Evolutionary conservation across 2,329 filamentous ascomycete genomes (phyloP).

Genomic region (Diplocarpon mali): DNA sequence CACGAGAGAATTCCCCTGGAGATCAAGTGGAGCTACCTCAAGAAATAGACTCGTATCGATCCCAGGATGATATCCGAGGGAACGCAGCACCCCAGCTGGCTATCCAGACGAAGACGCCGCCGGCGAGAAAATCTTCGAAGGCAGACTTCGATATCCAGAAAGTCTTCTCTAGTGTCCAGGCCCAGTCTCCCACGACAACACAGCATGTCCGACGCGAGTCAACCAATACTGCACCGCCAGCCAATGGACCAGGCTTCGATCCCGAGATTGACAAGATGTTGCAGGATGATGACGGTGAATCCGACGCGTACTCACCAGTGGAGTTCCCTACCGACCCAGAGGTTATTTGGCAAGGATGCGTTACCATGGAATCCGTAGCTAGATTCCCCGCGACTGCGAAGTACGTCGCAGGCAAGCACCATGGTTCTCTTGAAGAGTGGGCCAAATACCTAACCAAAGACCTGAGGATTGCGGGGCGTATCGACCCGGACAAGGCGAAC

Average conservation of each 20-base stretch:
- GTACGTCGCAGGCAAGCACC: slow-evolving; percentile 74
- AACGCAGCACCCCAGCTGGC: slow-evolving; percentile 20
- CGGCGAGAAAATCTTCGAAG: slow-evolving; percentile 20
- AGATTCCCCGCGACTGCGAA: slow-evolving; percentile 68
- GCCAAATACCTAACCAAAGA: slow-evolving; percentile 59
- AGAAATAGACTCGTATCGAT: slow-evolving; percentile 23
- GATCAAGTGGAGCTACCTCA: slow-evolving; percentile 25
- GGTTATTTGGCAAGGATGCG: slow-evolving; percentile 65
- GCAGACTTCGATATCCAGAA: slow-evolving; percentile 69
- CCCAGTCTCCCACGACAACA: slow-evolving; percentile 52
- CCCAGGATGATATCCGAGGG: slow-evolving; percentile 20
- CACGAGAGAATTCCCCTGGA: slow-evolving; percentile 29
- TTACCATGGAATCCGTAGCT: slow-evolving; percentile 68
- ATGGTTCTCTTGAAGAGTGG: slow-evolving; percentile 50
- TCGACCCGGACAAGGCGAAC: slow-evolving; percentile 71
- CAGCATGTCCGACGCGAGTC: slow-evolving; percentile 36
- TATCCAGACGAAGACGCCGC: slow-evolving; percentile 22
- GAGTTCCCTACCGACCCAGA: slow-evolving; percentile 61
- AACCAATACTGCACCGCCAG: slow-evolving; percentile 29
- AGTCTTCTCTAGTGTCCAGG: slow-evolving; percentile 65
- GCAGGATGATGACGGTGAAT: slow-evolving; percentile 68
- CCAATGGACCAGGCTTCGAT: slow-evolving; percentile 57
- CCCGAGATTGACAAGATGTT: slow-evolving; percentile 84
- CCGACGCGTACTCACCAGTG: slow-evolving; percentile 72
- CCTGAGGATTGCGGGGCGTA: slow-evolving; percentile 65